Percentiles rank a stretch among this genome's conserved stretches.
Evolutionary conservation across 2,329 filamentous ascomycete genomes (phyloP).

Genomic region (Aspergillus floridensis): DNA sequence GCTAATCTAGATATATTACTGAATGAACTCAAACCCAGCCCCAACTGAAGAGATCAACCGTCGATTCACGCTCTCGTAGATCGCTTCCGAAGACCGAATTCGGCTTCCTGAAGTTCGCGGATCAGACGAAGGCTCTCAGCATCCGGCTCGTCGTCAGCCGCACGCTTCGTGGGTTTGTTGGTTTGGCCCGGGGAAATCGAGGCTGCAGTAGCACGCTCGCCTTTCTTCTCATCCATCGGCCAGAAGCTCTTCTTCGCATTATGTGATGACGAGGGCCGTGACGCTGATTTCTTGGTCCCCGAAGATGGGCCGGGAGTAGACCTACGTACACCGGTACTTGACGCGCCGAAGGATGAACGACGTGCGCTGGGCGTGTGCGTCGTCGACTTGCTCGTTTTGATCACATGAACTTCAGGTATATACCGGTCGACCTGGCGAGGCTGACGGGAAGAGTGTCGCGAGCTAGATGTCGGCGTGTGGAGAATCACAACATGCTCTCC

Average conservation of each 20-base stretch:
- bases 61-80: constrained; percentile 16
- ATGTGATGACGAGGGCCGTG: constrained; percentile 37
- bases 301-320: constrained; percentile 29
- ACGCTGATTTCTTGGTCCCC: constrained; percentile 32
- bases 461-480: constrained; percentile 41
- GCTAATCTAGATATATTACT: constrained; percentile 11
- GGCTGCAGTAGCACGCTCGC: constrained; percentile 22
- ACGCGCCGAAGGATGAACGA: constrained; percentile 22
- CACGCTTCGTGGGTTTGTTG: constrained; percentile 27
- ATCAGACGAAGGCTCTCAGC: constrained; percentile 45
- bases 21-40: constrained; percentile 11
- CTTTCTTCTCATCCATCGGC: constrained; percentile 40
- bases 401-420: constrained; percentile 31
- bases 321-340: constrained; percentile 21
- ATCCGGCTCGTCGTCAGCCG: constrained; percentile 36
- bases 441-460: constrained; percentile 46
- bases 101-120: constrained; percentile 46
- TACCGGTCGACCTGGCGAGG: constrained; percentile 42
- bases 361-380: constrained; percentile 23
- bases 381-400: constrained; percentile 26
- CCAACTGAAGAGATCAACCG: neutral
- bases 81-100: constrained; percentile 44
- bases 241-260: constrained; percentile 38
- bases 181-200: constrained; percentile 30
- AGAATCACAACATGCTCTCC: constrained; percentile 27